Conservation (phyloP, 2,329 filamentous ascomycete genomes). For the Colletotrichum tofieldiae region DNA sequence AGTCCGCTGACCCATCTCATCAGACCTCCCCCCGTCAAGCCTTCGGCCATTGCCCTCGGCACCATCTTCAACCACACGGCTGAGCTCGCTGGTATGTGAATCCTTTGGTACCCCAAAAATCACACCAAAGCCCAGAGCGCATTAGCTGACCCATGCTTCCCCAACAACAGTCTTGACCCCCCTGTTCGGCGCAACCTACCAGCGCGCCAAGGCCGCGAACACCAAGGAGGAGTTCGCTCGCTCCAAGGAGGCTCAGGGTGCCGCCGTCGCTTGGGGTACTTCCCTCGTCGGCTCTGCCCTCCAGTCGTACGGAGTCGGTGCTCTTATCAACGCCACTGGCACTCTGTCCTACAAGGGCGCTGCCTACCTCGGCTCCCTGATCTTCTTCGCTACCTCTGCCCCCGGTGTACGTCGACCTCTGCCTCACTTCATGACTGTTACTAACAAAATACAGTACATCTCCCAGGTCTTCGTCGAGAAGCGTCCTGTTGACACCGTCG, state of each 20-base stretch:
- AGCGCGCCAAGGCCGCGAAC: conserved; percentile 91
- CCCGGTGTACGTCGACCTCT: conserved; percentile 74
- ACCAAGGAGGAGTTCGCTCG: conserved; percentile 96
- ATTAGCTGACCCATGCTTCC: conserved; percentile 18
- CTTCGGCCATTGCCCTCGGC: conserved; percentile 96
- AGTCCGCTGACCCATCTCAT: conserved; percentile 1
- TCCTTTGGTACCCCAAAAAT: neutral
- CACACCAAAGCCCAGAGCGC: neutral
- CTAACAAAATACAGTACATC: conserved; percentile 75
- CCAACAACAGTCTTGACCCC: conserved; percentile 77
- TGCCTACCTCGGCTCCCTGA: conserved; percentile 89
- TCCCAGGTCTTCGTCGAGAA: conserved; percentile 91
- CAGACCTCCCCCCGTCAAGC: conserved; percentile 87
- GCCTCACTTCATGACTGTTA: neutral
- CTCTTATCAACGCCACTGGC: conserved; percentile 93
- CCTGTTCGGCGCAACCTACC: conserved; percentile 94
- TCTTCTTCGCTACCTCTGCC: conserved; percentile 93
- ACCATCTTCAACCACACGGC: conserved; percentile 95
- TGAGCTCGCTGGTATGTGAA: conserved; percentile 76
- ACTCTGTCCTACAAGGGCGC: conserved; percentile 98
- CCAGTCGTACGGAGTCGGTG: conserved; percentile 91
- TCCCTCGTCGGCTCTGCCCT: conserved; percentile 90
- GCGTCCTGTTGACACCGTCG: conserved; percentile 90
- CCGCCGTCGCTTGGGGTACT: conserved; percentile 91
- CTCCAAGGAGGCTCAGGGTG: conserved; percentile 91